Conservation (phyloP, 768 basidiomycete species). For the Boletellus ananas region DNA sequence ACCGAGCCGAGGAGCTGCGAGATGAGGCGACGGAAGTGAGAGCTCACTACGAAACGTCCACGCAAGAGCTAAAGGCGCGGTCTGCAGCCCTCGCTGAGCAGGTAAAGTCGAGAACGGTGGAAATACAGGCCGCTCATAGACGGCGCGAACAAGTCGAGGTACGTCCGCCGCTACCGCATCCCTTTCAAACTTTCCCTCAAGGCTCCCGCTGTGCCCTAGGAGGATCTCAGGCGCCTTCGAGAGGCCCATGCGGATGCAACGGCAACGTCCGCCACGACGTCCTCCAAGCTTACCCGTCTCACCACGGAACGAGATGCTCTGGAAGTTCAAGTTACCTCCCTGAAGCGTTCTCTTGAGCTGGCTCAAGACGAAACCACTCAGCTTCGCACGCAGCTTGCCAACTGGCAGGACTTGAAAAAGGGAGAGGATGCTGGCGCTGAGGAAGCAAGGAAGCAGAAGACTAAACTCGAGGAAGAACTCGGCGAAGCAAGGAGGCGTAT, state of each 20-base stretch:
- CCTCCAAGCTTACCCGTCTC: conserved; percentile 54
- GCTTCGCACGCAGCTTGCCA: conserved; percentile 59
- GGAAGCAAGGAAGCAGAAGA: conserved; percentile 47
- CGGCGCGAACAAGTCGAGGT: conserved; percentile 50
- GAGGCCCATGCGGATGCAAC: conserved; percentile 50
- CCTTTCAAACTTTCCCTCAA: conserved; percentile 1
- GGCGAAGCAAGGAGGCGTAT: conserved; percentile 41
- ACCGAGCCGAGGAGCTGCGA: conserved; percentile 48
- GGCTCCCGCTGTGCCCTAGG: conserved; percentile 22
- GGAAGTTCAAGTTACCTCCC: conserved; percentile 47
- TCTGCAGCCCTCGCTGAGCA: conserved; percentile 33
- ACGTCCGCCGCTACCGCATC: conserved; percentile 4
- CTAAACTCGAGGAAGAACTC: conserved; percentile 54
- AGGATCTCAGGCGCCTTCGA: conserved; percentile 41
- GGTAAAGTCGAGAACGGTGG: conserved; percentile 38
- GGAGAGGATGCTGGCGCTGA: conserved; percentile 61
- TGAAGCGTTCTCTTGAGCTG: conserved; percentile 56
- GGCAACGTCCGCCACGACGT: conserved; percentile 41
- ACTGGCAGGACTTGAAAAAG: conserved; percentile 66
- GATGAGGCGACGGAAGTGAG: conserved; percentile 23
- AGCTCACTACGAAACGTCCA: conserved; percentile 24
- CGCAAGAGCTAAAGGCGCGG: conserved; percentile 30
- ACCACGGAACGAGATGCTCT: conserved; percentile 57
- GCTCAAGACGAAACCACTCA: conserved; percentile 52
- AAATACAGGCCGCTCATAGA: conserved; percentile 36